Conservation (phyloP, 441 rosid genomes). For the Gossypium schwendimanii region DNA sequence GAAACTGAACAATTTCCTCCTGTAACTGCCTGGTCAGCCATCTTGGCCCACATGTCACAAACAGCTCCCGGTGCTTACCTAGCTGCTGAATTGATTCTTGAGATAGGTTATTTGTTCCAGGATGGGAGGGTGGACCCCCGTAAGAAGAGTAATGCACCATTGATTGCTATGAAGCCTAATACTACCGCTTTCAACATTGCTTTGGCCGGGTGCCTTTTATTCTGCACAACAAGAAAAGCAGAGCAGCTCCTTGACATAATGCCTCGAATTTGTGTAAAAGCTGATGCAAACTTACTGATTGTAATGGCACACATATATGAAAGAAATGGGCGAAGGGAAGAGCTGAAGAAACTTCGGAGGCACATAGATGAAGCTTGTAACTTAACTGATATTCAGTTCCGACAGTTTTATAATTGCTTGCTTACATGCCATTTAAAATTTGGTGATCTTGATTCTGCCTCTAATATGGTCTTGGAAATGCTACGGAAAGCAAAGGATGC, state of each 20-base stretch:
- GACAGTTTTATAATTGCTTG: slow-evolving; percentile 71
- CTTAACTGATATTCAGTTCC: slow-evolving; percentile 57
- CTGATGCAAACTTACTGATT: slow-evolving; percentile 51
- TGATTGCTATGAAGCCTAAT: slow-evolving; percentile 85
- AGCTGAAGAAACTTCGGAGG: slow-evolving; percentile 74
- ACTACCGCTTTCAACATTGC: slow-evolving; percentile 58
- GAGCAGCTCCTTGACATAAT: slow-evolving; percentile 83
- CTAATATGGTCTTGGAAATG: slow-evolving; percentile 81
- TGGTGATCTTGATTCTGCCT: slow-evolving; percentile 74
- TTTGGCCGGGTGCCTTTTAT: slow-evolving; percentile 73
- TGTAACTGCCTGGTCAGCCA: slow-evolving; percentile 69
- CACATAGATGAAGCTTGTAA: slow-evolving; percentile 65
- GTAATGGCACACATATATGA: slow-evolving; percentile 78
- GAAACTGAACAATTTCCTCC: slow-evolving; percentile 64
- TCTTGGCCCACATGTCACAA: slow-evolving; percentile 64
- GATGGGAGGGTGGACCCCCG: slow-evolving; percentile 74
- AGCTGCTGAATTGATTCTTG: slow-evolving; percentile 78
- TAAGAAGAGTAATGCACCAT: slow-evolving; percentile 65
- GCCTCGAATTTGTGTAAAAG: slow-evolving; percentile 54
- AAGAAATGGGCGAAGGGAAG: slow-evolving; percentile 81
- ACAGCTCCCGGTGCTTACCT: slow-evolving; percentile 70
- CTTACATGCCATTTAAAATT: slow-evolving; percentile 73
- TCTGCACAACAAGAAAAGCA: slow-evolving; percentile 71
- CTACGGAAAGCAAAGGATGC: slow-evolving; percentile 71
- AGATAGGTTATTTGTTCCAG: slow-evolving; percentile 73